Conservation (phyloP, 495 filamentous ascomycete species). For the Xylaria longipes region DNA sequence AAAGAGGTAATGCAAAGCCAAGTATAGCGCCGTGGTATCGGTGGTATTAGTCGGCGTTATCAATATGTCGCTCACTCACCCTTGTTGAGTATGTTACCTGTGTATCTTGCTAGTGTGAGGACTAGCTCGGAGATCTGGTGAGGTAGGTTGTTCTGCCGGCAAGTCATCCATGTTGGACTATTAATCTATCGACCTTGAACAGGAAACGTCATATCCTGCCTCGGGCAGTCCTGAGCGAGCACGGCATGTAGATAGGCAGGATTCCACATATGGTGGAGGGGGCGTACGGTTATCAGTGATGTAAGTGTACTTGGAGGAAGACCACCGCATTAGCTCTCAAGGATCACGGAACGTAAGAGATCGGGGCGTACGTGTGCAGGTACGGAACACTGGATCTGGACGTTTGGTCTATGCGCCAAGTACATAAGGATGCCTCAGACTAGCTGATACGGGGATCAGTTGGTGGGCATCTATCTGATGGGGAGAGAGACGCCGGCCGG, state of each 20-base stretch:
- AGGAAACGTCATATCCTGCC: constrained; percentile 23
- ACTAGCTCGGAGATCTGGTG: neutral
- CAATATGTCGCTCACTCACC: neutral
- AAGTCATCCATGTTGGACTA: neutral
- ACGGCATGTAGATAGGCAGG: constrained; percentile 8
- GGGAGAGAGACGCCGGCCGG: constrained; percentile 23
- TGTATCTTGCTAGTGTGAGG: neutral
- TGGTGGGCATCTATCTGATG: constrained; percentile 23
- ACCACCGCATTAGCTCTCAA: constrained; percentile 16
- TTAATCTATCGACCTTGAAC: neutral
- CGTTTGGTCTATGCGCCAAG: constrained; percentile 15
- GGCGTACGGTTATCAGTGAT: constrained; percentile 21
- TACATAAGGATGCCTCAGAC: neutral
- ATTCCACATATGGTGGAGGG: constrained; percentile 9
- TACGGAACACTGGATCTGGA: neutral
- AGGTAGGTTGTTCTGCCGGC: constrained; percentile 4
- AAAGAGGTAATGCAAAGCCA: neutral
- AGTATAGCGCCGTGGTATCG: neutral
- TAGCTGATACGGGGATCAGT: neutral
- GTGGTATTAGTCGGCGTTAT: neutral
- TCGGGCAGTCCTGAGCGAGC: constrained; percentile 10
- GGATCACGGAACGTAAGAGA: constrained; percentile 13
- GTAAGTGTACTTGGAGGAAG: constrained; percentile 20
- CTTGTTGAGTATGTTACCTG: neutral
- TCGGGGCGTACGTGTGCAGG: constrained; percentile 1